Conservation (phyloP, 805 yeast species). For the Ogataea haglerorum region DNA sequence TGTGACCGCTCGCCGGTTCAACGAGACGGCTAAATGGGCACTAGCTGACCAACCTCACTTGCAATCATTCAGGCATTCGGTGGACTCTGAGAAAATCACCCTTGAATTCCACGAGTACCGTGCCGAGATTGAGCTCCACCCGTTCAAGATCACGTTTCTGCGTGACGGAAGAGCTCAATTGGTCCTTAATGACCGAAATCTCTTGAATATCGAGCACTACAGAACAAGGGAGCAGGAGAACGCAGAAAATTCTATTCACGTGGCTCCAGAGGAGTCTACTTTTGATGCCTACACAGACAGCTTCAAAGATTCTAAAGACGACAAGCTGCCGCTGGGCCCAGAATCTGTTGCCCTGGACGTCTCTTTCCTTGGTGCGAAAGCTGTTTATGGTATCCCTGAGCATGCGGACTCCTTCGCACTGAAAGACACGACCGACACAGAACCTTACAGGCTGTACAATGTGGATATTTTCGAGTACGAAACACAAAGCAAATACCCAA, state of each 20-base stretch:
- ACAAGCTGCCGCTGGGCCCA: constrained; percentile 76
- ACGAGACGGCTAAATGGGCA: constrained; percentile 59
- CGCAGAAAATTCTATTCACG: constrained; percentile 35
- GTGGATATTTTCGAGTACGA: constrained; percentile 96
- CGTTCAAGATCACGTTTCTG: constrained; percentile 49
- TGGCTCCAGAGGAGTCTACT: constrained; percentile 57
- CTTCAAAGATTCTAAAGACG: constrained; percentile 64
- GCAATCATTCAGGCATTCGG: constrained; percentile 20
- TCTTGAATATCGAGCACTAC: constrained; percentile 81
- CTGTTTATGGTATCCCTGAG: constrained; percentile 94
- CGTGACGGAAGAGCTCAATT: constrained; percentile 47
- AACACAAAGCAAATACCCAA: constrained; percentile 74
- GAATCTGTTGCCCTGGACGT: constrained; percentile 85
- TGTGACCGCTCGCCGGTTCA: constrained; percentile 48
- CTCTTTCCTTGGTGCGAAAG: constrained; percentile 52
- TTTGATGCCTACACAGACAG: constrained; percentile 68
- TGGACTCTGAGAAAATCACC: constrained; percentile 19
- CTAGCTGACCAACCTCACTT: constrained; percentile 34
- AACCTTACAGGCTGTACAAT: constrained; percentile 85
- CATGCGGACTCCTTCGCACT: constrained; percentile 81
- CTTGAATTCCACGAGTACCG: constrained; percentile 42
- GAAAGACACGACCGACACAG: constrained; percentile 58
- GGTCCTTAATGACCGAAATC: constrained; percentile 61
- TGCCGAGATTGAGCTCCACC: constrained; percentile 42
- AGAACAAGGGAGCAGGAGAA: constrained; percentile 46